Percentiles rank a stretch among this genome's conserved stretches.
Conservation (phyloP, 176 grass and related monocot species). For the Rhynchospora pubera region DNA sequence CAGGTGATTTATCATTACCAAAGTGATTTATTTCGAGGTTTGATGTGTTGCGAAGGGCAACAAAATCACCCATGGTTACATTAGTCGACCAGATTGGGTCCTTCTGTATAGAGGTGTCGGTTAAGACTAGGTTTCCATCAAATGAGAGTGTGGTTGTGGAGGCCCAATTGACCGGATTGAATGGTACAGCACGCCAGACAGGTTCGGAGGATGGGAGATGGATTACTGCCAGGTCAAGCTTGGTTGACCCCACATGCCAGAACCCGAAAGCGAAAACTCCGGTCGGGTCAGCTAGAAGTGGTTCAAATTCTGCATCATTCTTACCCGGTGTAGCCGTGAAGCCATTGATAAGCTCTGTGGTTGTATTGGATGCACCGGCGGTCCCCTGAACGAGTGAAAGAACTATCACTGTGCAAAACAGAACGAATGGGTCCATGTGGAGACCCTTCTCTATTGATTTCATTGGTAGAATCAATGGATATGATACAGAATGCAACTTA, state of each 20-base stretch:
- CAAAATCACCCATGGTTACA: conserved; percentile 23
- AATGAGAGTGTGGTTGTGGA: conserved; percentile 44
- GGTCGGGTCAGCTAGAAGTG: conserved; percentile 29
- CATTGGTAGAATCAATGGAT: background rate
- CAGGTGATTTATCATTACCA: background rate
- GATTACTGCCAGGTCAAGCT: conserved; percentile 57
- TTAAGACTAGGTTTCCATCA: conserved; percentile 35
- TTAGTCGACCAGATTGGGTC: conserved; percentile 31
- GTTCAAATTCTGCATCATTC: conserved; percentile 37
- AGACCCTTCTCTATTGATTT: background rate
- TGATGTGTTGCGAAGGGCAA: conserved; percentile 56
- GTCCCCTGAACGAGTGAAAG: background rate
- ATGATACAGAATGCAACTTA: background rate
- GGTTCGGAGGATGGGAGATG: conserved; percentile 53
- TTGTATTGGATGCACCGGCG: background rate
- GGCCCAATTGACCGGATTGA: conserved; percentile 25
- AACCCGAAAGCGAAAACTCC: conserved; percentile 60
- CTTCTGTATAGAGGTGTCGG: background rate
- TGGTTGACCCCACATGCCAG: conserved; percentile 33
- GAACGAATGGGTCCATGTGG: background rate
- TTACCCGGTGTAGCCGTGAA: conserved; percentile 35
- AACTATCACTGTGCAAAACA: background rate
- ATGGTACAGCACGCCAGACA: conserved; percentile 44
- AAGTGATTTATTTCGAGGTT: conserved; percentile 38
- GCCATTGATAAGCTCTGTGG: conserved; percentile 17